Base-by-base conservation (phyloP, 257 asterid genomes). In the Solanum pinnatisectum region DNA sequence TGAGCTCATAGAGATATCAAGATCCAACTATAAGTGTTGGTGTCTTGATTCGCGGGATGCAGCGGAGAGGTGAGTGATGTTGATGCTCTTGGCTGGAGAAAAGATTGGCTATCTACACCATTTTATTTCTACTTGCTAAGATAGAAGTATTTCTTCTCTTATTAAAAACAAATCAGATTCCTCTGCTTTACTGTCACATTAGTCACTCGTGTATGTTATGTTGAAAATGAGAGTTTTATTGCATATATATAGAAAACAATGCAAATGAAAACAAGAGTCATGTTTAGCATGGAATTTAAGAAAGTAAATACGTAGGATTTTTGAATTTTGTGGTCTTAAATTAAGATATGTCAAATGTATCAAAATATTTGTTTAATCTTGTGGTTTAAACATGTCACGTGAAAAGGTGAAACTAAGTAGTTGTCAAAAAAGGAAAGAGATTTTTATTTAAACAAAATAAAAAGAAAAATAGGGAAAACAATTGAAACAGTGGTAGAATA, bases 21-120 rank as follows among this genome's bases (percentile, higher is more conserved):
- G 87, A 78, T 77, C 94, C 39, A 92, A 92, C 67, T 92, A 91
- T 79, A 87, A 60, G 79, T 92, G 96, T 36, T 94, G 96, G 96
- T 94, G 95, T 89, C 90, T 92, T 89, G 94, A 92, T 88, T 91
- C 90, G 0, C 6, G 6, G 63, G 52, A 42, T 63, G 84, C 84
- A 77, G 56, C 16, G 60, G 14, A n/a, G 56, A 77, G 59, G 74
- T 68, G 74, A 68, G 84, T 12, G 59, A 39, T 23, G 83, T 8
- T 23, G 83, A 76, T 76, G 83, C 56, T 76, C 56, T 39, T 12
- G 2, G 5, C 36, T 12, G 73, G 12, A 11, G 44, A 32, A 6
- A 52, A 6, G n/a, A 30, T 52, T 52, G n/a, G n/a, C 63, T 52
- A 52, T 52, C 63, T 52, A 52, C 63, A 52, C n/a, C n/a, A 16